phyloP scores from a whole-genome alignment of 805 yeast genomes.

The Suhomyces sp. region DNA sequence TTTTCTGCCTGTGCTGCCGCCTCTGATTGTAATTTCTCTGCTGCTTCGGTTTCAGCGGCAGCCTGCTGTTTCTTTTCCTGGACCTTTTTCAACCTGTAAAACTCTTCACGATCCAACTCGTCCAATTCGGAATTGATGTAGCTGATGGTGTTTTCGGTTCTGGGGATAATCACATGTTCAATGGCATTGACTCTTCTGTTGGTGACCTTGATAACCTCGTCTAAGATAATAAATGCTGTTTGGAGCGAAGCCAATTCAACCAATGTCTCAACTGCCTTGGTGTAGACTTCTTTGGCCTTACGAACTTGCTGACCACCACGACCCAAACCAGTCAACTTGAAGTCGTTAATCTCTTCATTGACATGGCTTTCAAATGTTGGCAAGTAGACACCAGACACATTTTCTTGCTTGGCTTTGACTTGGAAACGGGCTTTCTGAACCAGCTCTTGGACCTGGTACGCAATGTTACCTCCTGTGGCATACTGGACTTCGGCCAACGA shows the following conservation, averaged over 20 bases:
- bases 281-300: conserved; percentile 87
- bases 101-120: conserved; percentile 97
- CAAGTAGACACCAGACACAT: conserved; percentile 91
- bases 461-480: conserved; percentile 95
- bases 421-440: conserved; percentile 89
- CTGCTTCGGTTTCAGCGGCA: conserved; percentile 61
- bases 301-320: conserved; percentile 98
- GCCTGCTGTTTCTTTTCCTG: conserved; percentile 91
- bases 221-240: conserved; percentile 93
- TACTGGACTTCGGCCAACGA: conserved; percentile 95
- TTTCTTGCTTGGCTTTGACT: conserved; percentile 89
- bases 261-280: conserved; percentile 94
- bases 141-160: conserved; percentile 91
- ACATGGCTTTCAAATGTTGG: conserved; percentile 89
- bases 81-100: conserved; percentile 92
- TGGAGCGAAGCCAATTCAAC: conserved; percentile 95
- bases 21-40: conserved; percentile 27
- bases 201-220: conserved; percentile 96
- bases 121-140: conserved; percentile 94
- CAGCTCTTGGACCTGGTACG: conserved; percentile 92
- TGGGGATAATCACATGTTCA: conserved; percentile 96
- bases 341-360: conserved; percentile 85
- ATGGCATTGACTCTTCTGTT: conserved; percentile 98
- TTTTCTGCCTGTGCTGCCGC: conserved; percentile 11
- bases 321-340: conserved; percentile 94